phyloP scores from a whole-genome alignment of 139 green algal genomes.

The Chlamydomonas sp. region DNA sequence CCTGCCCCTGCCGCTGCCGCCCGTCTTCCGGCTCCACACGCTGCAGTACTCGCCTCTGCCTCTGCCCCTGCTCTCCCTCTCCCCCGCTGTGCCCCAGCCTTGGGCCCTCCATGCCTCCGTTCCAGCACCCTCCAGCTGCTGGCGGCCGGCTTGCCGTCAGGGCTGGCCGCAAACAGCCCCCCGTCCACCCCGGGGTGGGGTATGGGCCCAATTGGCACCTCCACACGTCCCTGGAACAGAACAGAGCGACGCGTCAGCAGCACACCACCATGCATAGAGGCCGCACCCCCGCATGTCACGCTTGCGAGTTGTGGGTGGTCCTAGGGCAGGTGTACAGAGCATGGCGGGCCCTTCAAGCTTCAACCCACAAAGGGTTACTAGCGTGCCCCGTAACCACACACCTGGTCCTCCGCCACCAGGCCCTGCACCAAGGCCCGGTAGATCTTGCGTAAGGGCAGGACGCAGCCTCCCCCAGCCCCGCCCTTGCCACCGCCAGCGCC shows the following conservation, averaged over 20 bases:
- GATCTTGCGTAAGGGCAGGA: slow-evolving; percentile 41
- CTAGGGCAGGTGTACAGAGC: too few relatives aligned
- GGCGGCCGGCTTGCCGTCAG: slow-evolving; percentile 49
- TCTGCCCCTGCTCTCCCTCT: not conserved
- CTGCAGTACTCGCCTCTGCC: not conserved
- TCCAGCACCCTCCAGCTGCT: slow-evolving; percentile 51
- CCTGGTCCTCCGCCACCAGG: not conserved
- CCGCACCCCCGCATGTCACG: not conserved
- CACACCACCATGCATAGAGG: not conserved
- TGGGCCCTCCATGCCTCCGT: not conserved
- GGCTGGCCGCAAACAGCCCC: slow-evolving; percentile 52
- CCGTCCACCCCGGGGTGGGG: slow-evolving; percentile 23
- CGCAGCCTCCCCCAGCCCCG: not conserved
- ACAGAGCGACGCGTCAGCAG: not conserved
- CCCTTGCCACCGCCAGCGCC: too few relatives aligned
- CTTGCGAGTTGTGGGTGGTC: not conserved
- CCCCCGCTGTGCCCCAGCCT: not conserved
- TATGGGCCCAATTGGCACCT: slow-evolving; percentile 54
- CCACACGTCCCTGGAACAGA: slow-evolving; percentile 30
- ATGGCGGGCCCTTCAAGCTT: not conserved
- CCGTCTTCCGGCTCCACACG: not conserved
- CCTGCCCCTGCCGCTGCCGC: not conserved
- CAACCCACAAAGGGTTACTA: not conserved
- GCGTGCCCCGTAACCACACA: not conserved
- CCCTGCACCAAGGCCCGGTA: slow-evolving; percentile 57